Conservation (phyloP, 345 rosid species). For the Excoecaria agallocha region DNA sequence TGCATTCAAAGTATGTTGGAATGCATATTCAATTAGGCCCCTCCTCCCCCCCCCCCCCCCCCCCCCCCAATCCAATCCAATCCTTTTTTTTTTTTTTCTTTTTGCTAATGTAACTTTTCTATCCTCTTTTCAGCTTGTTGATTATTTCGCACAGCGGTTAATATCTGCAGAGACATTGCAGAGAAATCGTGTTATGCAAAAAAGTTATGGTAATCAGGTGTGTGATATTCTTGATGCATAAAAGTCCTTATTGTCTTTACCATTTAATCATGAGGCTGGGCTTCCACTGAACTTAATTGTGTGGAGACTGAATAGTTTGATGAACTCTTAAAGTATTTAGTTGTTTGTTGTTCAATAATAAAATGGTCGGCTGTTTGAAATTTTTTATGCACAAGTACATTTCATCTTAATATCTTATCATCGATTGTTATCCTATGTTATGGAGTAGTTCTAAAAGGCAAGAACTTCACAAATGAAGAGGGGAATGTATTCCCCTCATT, state of each 20-base stretch:
- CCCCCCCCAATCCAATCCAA: no score
- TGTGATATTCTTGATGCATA: not conserved
- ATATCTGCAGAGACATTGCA: slow-evolving; percentile 61
- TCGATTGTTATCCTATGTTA: not conserved
- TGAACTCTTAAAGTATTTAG: not conserved
- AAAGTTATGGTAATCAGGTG: slow-evolving; percentile 54
- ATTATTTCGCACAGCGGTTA: slow-evolving; percentile 68
- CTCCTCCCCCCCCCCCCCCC: no score
- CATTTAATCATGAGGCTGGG: not conserved
- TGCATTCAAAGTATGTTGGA: not conserved
- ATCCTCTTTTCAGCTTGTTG: slow-evolving; percentile 58
- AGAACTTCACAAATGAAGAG: not conserved
- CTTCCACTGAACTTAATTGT: slow-evolving; percentile 8
- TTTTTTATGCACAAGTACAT: not conserved
- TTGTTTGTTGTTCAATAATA: no score
- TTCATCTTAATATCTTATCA: not conserved
- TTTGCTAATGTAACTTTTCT: slow-evolving; percentile 3
- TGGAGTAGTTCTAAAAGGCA: not conserved
- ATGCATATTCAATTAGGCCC: not conserved
- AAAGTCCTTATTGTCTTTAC: not conserved
- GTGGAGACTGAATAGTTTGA: not conserved
- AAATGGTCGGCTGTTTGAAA: not conserved
- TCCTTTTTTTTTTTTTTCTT: no score
- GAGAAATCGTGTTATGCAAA: slow-evolving; percentile 89
- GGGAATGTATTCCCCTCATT: not conserved